Percentiles rank a stretch among this genome's conserved stretches.
These are phyloP conservation scores for Pyrus pyrifolia DNA, from an alignment of 306 rosid genomes.

Conservation along the genomic window DNA sequence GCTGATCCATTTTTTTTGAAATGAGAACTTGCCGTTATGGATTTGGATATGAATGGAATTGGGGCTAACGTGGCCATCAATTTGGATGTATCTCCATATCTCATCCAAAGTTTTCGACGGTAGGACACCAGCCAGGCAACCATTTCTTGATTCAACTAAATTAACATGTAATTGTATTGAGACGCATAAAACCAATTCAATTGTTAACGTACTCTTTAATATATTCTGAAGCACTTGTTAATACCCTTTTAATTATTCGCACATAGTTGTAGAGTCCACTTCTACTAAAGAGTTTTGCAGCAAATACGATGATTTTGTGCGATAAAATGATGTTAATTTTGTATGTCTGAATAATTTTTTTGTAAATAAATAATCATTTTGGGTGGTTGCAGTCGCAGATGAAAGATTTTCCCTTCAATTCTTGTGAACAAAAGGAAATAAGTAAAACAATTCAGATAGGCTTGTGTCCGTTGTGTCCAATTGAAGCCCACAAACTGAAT, in stretches of 20 bases:
- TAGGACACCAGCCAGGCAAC: background rate
- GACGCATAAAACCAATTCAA: background rate
- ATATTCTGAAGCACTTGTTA: no score
- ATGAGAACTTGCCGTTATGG: background rate
- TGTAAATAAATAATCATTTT: no score
- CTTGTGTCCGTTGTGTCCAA: no score
- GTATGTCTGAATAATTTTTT: no score
- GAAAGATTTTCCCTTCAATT: background rate
- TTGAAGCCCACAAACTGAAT: background rate
- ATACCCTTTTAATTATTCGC: no score
- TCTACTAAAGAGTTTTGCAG: no score
- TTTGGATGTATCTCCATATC: background rate
- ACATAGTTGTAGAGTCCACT: no score
- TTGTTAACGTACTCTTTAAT: background rate
- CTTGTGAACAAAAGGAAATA: background rate
- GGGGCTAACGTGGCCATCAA: background rate
- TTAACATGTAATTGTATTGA: no score
- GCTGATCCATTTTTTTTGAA: no score
- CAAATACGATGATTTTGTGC: no score
- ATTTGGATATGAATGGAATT: background rate
- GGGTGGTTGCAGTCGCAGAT: background rate
- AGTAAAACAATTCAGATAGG: background rate
- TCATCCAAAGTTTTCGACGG: background rate
- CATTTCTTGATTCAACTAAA: background rate
- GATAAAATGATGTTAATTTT: no score